Base-by-base conservation (phyloP, 2,329 filamentous ascomycete genomes). In the Fusarium nodosum region DNA sequence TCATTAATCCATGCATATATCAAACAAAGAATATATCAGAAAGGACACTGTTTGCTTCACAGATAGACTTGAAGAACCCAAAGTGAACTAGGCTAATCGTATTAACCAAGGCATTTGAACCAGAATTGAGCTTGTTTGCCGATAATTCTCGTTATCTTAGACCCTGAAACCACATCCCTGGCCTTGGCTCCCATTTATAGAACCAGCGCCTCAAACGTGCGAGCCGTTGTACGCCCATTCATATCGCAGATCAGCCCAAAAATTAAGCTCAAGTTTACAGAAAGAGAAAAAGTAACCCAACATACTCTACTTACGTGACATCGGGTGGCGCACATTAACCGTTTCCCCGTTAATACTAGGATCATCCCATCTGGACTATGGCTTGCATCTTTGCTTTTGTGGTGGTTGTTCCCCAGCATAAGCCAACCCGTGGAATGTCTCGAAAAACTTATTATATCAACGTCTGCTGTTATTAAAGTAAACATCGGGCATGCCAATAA, bases 141-240 rank as follows among this genome's bases (percentile, higher is more conserved):
- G 31, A 30, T 30, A 41, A 41, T 12, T 47, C 28, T 34, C 20
- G 22, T 46, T 60, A 24, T 26, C 41, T 30, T 26, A 31, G 34
- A 30, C 39, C 34, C 15, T 59, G 39, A 38, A 57, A 36, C 18
- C 9, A 12, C n/a, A 46, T 41, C 39, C 52, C 34, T 58, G 60
- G 45, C n/a, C 5, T 41, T 36, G 31, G 34, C 30, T 42, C 60
- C 72, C 72, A 74, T 71, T 72, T 69, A 73, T 74, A 74, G 72
- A 68, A 68, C 52, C 47, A 39, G 39, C 45, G 28, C 55, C 61
- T 58, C 60, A 64, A 64, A 28, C 39, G 24, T 39, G 41, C 41
- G 41, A 67, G 62, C 56, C 39, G 48, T 59, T 45, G 33, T 56
- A 57, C 50, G 52, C 53, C 68, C 47, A 50, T 38, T 41, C 57